Conservation (phyloP, 768 basidiomycete genomes). For the Lentinula sp. region DNA sequence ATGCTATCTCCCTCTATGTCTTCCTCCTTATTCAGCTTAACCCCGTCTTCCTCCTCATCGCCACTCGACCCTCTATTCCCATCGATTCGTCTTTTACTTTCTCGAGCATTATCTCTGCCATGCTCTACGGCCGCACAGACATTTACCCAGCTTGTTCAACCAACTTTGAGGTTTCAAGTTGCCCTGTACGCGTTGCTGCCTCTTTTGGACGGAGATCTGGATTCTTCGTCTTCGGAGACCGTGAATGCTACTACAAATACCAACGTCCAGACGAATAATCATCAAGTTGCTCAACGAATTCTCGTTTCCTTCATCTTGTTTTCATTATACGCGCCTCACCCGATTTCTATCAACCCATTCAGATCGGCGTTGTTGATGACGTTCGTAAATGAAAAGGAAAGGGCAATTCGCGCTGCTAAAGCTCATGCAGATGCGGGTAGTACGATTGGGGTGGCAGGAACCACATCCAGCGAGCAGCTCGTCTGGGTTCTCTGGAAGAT, state of each 20-base stretch:
- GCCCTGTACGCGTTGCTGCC: slow-evolving; percentile 79
- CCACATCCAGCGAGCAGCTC: slow-evolving; percentile 54
- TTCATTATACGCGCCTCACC: slow-evolving; percentile 74
- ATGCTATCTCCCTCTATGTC: neutral
- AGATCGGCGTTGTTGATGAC: slow-evolving; percentile 64
- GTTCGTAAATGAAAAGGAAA: slow-evolving; percentile 62
- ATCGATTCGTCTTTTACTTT: slow-evolving; percentile 63
- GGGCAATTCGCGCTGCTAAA: slow-evolving; percentile 46
- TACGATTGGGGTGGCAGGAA: slow-evolving; percentile 13
- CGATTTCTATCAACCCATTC: slow-evolving; percentile 78
- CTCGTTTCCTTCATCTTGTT: slow-evolving; percentile 76
- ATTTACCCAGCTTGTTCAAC: slow-evolving; percentile 70
- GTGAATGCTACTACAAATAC: neutral
- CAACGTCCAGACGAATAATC: neutral
- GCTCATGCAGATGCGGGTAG: slow-evolving; percentile 28
- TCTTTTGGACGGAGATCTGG: slow-evolving; percentile 61
- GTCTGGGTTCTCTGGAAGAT: slow-evolving; percentile 90
- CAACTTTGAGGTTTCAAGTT: slow-evolving; percentile 74
- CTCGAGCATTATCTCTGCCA: slow-evolving; percentile 60
- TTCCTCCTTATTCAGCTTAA: neutral
- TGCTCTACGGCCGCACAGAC: slow-evolving; percentile 75
- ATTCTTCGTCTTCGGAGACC: neutral
- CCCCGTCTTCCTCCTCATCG: neutral
- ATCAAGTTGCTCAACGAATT: slow-evolving; percentile 64
- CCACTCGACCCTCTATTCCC: slow-evolving; percentile 18